Base-by-base conservation (phyloP, 2,329 filamentous ascomycete species). In the Seiridium cupressi region DNA sequence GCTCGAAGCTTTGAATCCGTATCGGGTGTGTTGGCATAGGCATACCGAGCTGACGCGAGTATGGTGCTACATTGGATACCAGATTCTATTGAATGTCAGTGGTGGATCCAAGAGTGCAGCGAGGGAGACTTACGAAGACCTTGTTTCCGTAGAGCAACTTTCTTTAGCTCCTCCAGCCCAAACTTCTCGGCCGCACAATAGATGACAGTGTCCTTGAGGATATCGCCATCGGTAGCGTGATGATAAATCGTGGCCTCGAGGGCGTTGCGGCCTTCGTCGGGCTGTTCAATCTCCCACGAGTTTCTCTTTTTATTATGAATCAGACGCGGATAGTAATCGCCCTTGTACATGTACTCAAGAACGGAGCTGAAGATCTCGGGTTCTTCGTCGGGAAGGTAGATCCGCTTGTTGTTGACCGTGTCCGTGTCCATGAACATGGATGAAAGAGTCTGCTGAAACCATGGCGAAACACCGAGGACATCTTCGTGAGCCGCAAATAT, bases 401-500 rank as follows among this genome's bases (percentile, higher is more conserved):
- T 89, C 58, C 89, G 88, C 77, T 92, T 93, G 71, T 80, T 81
- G 53, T 74, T 72, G 59, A 80, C 73, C n/a, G 73, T 70, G 13
- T 79, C 84, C 75, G 86, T 83, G 78, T 85, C 84, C 76, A 86
- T 83, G 79, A 85, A 89, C 69, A 89, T 85, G 64, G 81, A 82
- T 60, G 83, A 82, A 64, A 88, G 84, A 48, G 83, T 81, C 55
- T 84, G 78, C 62, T 86, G 81, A 77, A 97, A 96, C 83, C 89
- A 96, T 6, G 92, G 87, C 9, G 92, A 95, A 59, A 84, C 79
- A 72, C 83, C 85, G 61, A 97, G 87, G 62, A 96, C 85, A 66
- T 95, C 90, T 79, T 96, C 91, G 74, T 97, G 93, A 5, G 92
- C 92, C 44, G 93, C 93, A 71, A 97, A 97, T 66, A 97, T 89